Conservation (phyloP, 192 early-diverging fungal species). For the Backusella parvicylindrica region DNA sequence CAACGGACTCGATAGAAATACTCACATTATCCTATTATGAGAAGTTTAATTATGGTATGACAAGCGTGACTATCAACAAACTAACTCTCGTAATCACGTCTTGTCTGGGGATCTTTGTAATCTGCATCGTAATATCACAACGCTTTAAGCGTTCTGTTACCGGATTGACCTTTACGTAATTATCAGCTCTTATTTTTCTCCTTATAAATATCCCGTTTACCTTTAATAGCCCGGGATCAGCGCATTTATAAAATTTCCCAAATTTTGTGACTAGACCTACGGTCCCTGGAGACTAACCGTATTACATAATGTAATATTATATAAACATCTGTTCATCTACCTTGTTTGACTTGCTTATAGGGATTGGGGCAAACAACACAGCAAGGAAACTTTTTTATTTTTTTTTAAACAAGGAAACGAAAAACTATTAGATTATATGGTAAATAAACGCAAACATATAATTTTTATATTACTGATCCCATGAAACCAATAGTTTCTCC, state of each 20-base stretch:
- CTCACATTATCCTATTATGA: conserved; percentile 74
- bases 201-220: background rate
- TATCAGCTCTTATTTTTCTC: background rate
- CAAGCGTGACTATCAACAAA: background rate
- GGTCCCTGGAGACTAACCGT: conserved; percentile 32
- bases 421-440: background rate
- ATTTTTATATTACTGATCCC: conserved; percentile 35
- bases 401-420: background rate
- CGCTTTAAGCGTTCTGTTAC: conserved; percentile 35
- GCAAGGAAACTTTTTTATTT: conserved; percentile 32
- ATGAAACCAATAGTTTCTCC: conserved; percentile 36
- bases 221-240: conserved; percentile 50
- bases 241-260: conserved; percentile 51
- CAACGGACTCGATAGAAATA: conserved; percentile 78
- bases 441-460: background rate
- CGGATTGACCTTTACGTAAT: conserved; percentile 36
- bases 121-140: conserved; percentile 63
- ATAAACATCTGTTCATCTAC: background rate
- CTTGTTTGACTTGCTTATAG: conserved; percentile 43
- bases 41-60: background rate
- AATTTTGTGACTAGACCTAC: conserved; percentile 68
- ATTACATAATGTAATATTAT: background rate
- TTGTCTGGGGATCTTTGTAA: conserved; percentile 62
- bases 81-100: conserved; percentile 71
- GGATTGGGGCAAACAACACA: conserved; percentile 54